Evolutionary conservation across 2,329 filamentous ascomycete species (phyloP).

Genomic region (Penicillium sp.): DNA sequence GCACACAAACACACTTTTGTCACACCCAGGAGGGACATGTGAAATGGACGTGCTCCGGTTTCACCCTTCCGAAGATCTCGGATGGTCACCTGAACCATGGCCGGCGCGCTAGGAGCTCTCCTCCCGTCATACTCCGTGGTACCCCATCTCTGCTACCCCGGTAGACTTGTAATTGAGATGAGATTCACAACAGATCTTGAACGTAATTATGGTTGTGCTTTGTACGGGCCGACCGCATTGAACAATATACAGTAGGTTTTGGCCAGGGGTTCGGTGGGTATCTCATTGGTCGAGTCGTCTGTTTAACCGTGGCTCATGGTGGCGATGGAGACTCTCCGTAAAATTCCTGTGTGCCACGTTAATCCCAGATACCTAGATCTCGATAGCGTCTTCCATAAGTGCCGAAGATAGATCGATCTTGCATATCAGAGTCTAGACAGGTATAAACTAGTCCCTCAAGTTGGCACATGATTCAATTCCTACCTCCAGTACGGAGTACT

Average conservation of each 20-base stretch:
- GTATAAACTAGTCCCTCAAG: background rate
- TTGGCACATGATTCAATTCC: background rate
- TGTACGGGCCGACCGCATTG: no score
- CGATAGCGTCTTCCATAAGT: background rate
- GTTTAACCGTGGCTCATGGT: conserved; percentile 13
- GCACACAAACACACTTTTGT: background rate
- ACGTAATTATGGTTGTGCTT: no score
- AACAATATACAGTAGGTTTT: background rate
- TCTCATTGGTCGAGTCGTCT: conserved; percentile 5
- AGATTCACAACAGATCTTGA: no score
- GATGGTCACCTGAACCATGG: conserved; percentile 11
- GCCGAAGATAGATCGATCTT: background rate
- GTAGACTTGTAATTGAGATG: background rate
- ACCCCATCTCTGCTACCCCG: background rate
- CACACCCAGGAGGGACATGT: conserved; percentile 12
- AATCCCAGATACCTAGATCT: background rate
- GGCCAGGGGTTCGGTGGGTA: background rate
- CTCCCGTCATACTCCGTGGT: background rate
- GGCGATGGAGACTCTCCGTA: conserved; percentile 10
- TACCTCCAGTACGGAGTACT: background rate
- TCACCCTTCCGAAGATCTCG: conserved; percentile 11
- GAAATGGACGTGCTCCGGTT: conserved; percentile 16
- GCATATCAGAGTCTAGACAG: background rate
- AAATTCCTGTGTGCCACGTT: background rate
- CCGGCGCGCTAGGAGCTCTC: background rate